These are phyloP conservation scores for Trichosanthes truncata DNA, from an alignment of 306 rosid species.

Conservation along the genomic window DNA sequence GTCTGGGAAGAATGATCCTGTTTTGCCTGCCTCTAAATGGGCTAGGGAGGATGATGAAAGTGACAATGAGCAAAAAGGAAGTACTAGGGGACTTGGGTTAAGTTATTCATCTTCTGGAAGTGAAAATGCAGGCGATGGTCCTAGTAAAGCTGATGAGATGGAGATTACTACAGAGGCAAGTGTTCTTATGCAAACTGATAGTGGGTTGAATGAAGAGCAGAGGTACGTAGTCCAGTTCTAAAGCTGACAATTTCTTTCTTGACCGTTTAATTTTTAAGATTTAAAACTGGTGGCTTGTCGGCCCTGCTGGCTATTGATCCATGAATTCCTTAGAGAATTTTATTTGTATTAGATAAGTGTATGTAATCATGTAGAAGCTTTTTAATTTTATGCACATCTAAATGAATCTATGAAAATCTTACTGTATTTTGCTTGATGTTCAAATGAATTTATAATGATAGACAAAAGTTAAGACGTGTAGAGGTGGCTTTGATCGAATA, in stretches of 20 bases:
- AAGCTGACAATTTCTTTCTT: not conserved
- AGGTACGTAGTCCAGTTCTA: constrained; percentile 26
- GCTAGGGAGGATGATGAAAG: constrained; percentile 96
- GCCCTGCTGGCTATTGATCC: not conserved
- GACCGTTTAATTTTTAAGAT: not conserved
- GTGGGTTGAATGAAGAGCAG: constrained; percentile 90
- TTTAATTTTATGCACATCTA: not conserved
- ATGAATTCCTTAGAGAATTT: not conserved
- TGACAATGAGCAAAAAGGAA: constrained; percentile 66
- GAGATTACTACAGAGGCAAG: constrained; percentile 62
- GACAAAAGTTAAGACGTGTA: constrained; percentile 86
- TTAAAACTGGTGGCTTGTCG: not conserved
- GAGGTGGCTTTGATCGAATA: constrained; percentile 94
- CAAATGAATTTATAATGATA: constrained; percentile 22
- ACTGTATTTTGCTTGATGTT: not conserved
- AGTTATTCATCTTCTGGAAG: constrained; percentile 97
- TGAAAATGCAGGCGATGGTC: constrained; percentile 75
- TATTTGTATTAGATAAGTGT: not conserved
- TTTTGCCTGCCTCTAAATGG: constrained; percentile 94
- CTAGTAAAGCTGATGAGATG: constrained; percentile 51
- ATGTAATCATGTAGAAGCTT: not conserved
- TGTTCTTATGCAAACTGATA: constrained; percentile 44
- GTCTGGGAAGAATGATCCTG: constrained; percentile 73
- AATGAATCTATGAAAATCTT: not conserved
- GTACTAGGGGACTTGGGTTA: constrained; percentile 61